These are phyloP conservation scores for Hypoxylon lenormandii DNA, from an alignment of 495 filamentous ascomycete genomes.

Conservation along the genomic window DNA sequence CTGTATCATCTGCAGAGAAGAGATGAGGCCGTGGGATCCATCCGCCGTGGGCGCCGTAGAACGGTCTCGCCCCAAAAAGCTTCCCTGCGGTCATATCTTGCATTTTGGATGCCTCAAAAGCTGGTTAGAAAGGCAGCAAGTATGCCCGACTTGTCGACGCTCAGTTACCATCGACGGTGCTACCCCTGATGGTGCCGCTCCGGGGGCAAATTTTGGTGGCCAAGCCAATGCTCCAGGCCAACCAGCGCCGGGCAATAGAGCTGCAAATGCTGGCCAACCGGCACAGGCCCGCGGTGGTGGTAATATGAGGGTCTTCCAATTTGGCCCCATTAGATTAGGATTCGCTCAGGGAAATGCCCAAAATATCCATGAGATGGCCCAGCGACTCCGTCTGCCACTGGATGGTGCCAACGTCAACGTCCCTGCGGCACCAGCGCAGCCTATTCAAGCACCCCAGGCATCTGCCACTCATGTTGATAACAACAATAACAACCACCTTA, in stretches of 20 bases:
- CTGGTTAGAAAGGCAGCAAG: conserved; percentile 98
- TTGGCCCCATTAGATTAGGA: conserved; percentile 70
- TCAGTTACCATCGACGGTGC: conserved; percentile 70
- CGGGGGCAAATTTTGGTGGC: conserved; percentile 36
- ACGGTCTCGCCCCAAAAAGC: conserved; percentile 88
- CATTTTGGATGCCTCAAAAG: conserved; percentile 94
- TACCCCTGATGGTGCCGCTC: conserved; percentile 27
- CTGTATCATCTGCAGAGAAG: conserved; percentile 97
- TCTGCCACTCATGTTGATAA: conserved; percentile 22
- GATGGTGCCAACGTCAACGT: conserved; percentile 36
- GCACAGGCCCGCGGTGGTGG: conserved; percentile 42
- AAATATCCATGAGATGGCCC: conserved; percentile 62
- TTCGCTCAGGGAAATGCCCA: conserved; percentile 65
- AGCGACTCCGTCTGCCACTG: conserved; percentile 53
- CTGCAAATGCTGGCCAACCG: conserved; percentile 44
- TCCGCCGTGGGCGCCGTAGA: conserved; percentile 70
- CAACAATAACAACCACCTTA: conserved; percentile 26
- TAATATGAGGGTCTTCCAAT: conserved; percentile 63
- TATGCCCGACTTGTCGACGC: conserved; percentile 92
- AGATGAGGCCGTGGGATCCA: conserved; percentile 82
- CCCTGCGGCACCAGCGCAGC: conserved; percentile 40
- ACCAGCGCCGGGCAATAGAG: conserved; percentile 46
- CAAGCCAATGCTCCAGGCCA: conserved; percentile 47
- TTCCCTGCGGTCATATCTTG: conserved; percentile 94
- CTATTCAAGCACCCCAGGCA: conserved; percentile 42